Percentiles rank a stretch among this genome's conserved stretches.
Conservation (phyloP, 2,329 filamentous ascomycete genomes). For the Xylariaceae sp. region DNA sequence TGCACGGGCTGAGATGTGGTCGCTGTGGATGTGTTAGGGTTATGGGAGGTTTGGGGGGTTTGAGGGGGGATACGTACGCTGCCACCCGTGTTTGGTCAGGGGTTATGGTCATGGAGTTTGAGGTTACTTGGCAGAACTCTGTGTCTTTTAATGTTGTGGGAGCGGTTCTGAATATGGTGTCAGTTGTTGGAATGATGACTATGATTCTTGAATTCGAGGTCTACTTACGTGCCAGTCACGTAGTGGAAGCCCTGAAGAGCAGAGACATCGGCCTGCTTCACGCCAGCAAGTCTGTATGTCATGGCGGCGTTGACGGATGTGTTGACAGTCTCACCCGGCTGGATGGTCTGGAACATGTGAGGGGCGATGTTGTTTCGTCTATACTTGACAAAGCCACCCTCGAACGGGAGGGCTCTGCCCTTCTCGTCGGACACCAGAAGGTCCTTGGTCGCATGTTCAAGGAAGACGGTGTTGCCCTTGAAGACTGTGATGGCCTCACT, state of each 20-base stretch:
- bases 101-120: conserved; percentile 15
- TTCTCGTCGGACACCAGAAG: conserved; percentile 16
- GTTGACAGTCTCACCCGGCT: conserved; percentile 20
- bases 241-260: conserved; percentile 22
- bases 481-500: conserved; percentile 20
- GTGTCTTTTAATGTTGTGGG: conserved; percentile 17
- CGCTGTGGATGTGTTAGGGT: conserved; percentile 9
- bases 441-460: conserved; percentile 20
- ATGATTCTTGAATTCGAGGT: not conserved
- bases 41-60: not conserved
- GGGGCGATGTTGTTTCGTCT: conserved; percentile 10
- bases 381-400: conserved; percentile 20
- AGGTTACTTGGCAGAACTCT: conserved; percentile 16
- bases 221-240: conserved; percentile 11
- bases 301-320: conserved; percentile 18
- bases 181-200: not conserved
- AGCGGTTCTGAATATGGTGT: conserved; percentile 3
- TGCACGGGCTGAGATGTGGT: conserved; percentile 14
- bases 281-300: conserved; percentile 18
- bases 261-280: conserved; percentile 14
- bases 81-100: conserved; percentile 19
- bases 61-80: conserved; percentile 8
- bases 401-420: conserved; percentile 19
- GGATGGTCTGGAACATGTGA: conserved; percentile 22
- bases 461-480: conserved; percentile 21